Base-by-base conservation (phyloP, 768 basidiomycete species). In the Lactarius tabidus region DNA sequence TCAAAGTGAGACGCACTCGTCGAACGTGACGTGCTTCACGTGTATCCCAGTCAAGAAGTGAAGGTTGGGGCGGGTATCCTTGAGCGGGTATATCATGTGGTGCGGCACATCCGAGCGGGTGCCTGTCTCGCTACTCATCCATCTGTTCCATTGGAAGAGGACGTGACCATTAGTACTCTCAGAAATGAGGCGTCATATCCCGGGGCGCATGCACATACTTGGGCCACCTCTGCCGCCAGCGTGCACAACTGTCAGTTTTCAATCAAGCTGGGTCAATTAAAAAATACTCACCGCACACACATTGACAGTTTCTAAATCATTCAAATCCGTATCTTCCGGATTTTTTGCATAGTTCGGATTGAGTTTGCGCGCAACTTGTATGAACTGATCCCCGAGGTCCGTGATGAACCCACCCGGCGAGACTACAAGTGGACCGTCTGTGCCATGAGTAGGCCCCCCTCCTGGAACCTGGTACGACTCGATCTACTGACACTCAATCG, bases 91-190 rank as follows among this genome's bases (percentile, higher is more conserved):
- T 5, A 80, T 58, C 62, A 76, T 79, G 60, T 73, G 41, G 28
- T 79, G 79, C 8, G 86, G 78, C 0, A 80, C 69, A 69, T 87
- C 85, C 0, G 85, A 85, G 35, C 87, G 81, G 52, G 69, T 78
- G 35, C 87, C 86, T 5, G 79, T 84, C 14, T 72, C 71, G 4
- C 70, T 72, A 64, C 83, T 77, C 15, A 88, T 75, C 69, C 83
- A 88, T 69, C 86, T 89, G 9, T 9, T 31, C 36, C 69, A 17
- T 15, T 5, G 23, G 14, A 12, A 14, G 3, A n/a, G n/a, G n/a
- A n/a, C n/a, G n/a, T 6, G 7, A n/a, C 51, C 39, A 2, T 36
- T 20, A 43, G n/a, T 39, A 39, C 48, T 31, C 26, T 33, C 6
- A 41, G n/a, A 59, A 14, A 26, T 20, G 15, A 23, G 29, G 8